Evolutionary conservation across 1,284 basidiomycete species (phyloP).

Genomic region (Ganoderma lucidum): DNA sequence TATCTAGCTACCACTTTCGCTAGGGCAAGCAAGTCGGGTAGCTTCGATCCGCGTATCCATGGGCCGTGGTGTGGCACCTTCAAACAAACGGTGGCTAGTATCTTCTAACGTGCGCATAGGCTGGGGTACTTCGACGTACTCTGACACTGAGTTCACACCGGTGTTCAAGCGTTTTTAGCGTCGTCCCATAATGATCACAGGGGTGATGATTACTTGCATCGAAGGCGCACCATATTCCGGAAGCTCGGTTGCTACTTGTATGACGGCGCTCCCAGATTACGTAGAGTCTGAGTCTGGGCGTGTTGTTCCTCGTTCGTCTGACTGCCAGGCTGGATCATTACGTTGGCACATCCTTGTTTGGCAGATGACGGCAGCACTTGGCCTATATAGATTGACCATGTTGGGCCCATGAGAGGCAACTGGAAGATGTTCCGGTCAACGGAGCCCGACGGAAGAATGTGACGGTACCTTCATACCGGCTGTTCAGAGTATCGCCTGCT

Average conservation of each 20-base stretch:
- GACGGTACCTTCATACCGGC: conserved; percentile 7
- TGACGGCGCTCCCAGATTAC: not conserved
- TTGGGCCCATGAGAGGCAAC: conserved; percentile 6
- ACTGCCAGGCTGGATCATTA: not conserved
- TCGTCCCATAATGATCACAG: too few species aligned
- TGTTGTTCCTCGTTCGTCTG: not conserved
- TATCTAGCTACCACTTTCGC: too few species aligned
- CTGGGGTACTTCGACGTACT: too few species aligned
- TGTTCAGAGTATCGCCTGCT: not conserved
- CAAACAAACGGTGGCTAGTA: too few species aligned
- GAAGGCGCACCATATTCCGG: not conserved
- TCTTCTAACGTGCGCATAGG: too few species aligned
- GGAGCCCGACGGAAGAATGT: not conserved
- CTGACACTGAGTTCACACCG: too few species aligned
- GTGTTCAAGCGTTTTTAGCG: too few species aligned
- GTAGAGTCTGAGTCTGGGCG: too few species aligned
- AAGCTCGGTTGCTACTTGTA: not conserved
- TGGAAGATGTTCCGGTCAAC: not conserved
- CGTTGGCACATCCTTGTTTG: not conserved
- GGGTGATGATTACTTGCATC: not conserved
- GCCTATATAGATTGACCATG: not conserved
- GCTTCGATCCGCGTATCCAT: too few species aligned
- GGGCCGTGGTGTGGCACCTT: too few species aligned
- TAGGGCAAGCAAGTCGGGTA: too few species aligned
- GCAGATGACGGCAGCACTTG: not conserved